Percentiles rank a stretch among this genome's conserved stretches.
These are phyloP conservation scores for Ogataea pini DNA, from an alignment of 805 yeast genomes.

Conservation along the genomic window DNA sequence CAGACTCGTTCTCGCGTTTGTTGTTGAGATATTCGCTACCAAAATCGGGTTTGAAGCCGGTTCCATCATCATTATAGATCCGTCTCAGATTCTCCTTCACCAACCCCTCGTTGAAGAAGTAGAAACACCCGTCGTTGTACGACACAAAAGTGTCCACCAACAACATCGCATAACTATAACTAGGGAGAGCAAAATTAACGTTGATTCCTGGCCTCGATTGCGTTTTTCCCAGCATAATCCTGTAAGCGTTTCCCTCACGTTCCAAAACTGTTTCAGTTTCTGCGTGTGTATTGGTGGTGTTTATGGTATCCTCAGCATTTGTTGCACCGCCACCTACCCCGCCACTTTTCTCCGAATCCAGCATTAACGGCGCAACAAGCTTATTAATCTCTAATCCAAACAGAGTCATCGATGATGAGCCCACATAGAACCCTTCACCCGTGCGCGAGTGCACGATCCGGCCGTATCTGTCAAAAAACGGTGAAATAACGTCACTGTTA, in stretches of 20 bases:
- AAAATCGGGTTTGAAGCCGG: constrained; percentile 31
- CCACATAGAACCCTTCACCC: constrained; percentile 75
- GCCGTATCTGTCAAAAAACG: constrained; percentile 71
- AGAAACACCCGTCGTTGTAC: constrained; percentile 82
- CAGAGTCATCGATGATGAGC: constrained; percentile 80
- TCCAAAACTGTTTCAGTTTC: constrained; percentile 58
- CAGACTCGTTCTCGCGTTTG: constrained; percentile 48
- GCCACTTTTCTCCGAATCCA: constrained; percentile 2
- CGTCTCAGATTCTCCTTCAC: constrained; percentile 67
- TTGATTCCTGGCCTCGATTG: constrained; percentile 67
- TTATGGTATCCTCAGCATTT: neutral
- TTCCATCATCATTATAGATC: constrained; percentile 54
- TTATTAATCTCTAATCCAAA: constrained; percentile 78
- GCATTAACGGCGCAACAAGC: constrained; percentile 30
- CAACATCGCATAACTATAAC: constrained; percentile 73
- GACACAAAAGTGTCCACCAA: constrained; percentile 75
- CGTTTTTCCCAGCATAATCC: constrained; percentile 66
- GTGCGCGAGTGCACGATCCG: constrained; percentile 71
- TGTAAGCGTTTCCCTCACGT: constrained; percentile 75
- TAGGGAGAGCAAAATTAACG: constrained; percentile 72
- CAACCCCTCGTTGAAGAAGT: constrained; percentile 79
- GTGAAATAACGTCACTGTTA: constrained; percentile 59
- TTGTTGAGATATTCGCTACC: constrained; percentile 26
- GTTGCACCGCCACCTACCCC: neutral
- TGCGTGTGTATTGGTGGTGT: neutral